phyloP scores from a whole-genome alignment of 148 eudicot genomes.

The Rhododendron ferrugineum region DNA sequence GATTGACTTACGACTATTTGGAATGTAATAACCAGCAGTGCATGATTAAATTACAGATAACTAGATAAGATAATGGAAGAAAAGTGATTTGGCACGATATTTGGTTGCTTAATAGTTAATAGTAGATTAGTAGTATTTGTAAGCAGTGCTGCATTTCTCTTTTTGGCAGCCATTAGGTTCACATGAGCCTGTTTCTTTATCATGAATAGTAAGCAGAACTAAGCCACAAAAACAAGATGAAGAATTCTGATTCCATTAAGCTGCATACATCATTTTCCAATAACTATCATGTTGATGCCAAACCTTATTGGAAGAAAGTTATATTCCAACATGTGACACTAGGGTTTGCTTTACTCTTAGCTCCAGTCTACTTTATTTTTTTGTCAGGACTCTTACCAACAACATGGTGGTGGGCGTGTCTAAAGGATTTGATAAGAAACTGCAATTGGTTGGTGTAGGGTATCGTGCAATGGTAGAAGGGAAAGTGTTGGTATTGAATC shows the following conservation, averaged over 20 bases:
- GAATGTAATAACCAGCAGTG: neutral
- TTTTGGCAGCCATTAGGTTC: neutral
- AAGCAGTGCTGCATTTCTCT: neutral
- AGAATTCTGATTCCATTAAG: neutral
- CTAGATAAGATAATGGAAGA: neutral
- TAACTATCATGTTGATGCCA: neutral
- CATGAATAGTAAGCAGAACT: neutral
- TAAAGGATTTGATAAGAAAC: conserved; percentile 81
- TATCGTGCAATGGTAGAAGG: conserved; percentile 89
- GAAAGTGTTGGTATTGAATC: conserved; percentile 60
- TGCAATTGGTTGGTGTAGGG: conserved; percentile 81
- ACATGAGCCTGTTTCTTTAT: neutral
- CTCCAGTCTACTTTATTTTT: neutral
- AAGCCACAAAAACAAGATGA: neutral
- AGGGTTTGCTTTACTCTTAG: neutral
- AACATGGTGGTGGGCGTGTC: conserved; percentile 94
- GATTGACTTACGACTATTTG: neutral
- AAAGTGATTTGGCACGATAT: neutral
- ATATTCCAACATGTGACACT: neutral
- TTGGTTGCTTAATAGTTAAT: neutral
- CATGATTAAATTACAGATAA: neutral
- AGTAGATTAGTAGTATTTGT: neutral
- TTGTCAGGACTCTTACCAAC: conserved; percentile 77
- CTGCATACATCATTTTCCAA: neutral
- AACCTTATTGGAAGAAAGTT: neutral